Conservation (phyloP, 1,139 yeast species). For the Kodamaea plutei region DNA sequence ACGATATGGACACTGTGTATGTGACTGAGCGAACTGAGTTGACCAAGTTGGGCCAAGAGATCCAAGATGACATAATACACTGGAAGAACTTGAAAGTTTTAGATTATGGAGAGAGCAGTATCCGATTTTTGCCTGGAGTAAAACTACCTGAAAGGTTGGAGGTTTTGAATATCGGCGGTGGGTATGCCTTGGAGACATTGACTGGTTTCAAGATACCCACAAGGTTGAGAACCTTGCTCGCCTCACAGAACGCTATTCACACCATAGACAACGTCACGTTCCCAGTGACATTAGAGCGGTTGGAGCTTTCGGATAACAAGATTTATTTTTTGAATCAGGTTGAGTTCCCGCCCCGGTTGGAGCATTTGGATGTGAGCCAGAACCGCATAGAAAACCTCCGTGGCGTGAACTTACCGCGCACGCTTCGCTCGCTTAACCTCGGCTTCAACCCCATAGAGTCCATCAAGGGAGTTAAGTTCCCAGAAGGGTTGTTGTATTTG, state of each 20-base stretch:
- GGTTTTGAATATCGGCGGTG: constrained; percentile 40
- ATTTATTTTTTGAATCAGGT: constrained; percentile 39
- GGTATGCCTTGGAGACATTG: constrained; percentile 38
- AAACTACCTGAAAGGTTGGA: constrained; percentile 37
- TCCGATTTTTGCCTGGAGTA: constrained; percentile 39
- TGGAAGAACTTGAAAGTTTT: constrained; percentile 34
- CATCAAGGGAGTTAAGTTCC: constrained; percentile 40
- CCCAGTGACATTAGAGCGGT: constrained; percentile 30
- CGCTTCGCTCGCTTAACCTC: constrained; percentile 28
- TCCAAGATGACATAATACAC: constrained; percentile 34
- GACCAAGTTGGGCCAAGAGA: constrained; percentile 34
- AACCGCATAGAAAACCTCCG: constrained; percentile 40
- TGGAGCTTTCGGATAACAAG: constrained; percentile 37
- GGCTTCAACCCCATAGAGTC: constrained; percentile 44
- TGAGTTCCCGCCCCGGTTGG: constrained; percentile 34
- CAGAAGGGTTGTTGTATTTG: constrained; percentile 32
- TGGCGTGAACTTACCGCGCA: constrained; percentile 37
- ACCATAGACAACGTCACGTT: constrained; percentile 36
- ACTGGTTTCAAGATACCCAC: constrained; percentile 42
- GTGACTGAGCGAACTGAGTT: constrained; percentile 34
- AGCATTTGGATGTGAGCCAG: constrained; percentile 34
- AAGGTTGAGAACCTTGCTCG: constrained; percentile 28
- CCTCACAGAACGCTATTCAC: constrained; percentile 33
- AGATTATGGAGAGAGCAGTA: constrained; percentile 39
- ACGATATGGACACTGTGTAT: constrained; percentile 32